A percentile compares a stretch with the other conserved stretches of the same genome.
Conservation (phyloP, 257 asterid species). For the Oldenlandia corymbosa region DNA sequence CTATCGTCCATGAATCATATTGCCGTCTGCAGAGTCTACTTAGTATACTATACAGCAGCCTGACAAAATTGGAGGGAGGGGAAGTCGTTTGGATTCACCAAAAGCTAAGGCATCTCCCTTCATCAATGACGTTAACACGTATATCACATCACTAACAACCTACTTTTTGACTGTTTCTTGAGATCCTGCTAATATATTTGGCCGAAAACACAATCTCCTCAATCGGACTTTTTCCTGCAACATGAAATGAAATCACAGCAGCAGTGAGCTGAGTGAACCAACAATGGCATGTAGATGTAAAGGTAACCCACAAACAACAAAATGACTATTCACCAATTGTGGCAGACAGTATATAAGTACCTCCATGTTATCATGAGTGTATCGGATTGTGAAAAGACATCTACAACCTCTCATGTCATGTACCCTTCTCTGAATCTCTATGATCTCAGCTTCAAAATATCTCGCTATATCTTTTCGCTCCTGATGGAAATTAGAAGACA, state of each 20-base stretch:
- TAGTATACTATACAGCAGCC: background rate
- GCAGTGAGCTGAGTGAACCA: background rate
- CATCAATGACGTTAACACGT: background rate
- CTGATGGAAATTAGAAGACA: constrained; percentile 25
- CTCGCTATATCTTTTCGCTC: constrained; percentile 65
- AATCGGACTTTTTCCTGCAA: constrained; percentile 71
- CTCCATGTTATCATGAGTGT: constrained; percentile 59
- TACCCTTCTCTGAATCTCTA: constrained; percentile 60
- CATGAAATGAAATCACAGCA: background rate
- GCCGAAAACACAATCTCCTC: constrained; percentile 78
- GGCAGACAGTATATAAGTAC: constrained; percentile 29
- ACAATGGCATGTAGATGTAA: background rate
- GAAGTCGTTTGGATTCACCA: background rate
- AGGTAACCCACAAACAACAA: constrained; percentile 3
- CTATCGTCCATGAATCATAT: background rate
- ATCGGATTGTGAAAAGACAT: constrained; percentile 68
- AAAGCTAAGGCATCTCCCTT: constrained; percentile 1
- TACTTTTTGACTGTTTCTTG: constrained; percentile 14
- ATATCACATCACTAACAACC: background rate
- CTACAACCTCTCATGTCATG: constrained; percentile 98
- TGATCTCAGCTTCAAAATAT: constrained; percentile 70
- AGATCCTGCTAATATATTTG: constrained; percentile 29
- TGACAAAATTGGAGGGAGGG: background rate
- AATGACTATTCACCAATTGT: background rate
- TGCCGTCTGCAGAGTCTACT: background rate